Evolutionary conservation across 139 green algal species (phyloP), one percentile per base, ranked within the genome.

Genomic region (Picocystis salinarum): DNA sequence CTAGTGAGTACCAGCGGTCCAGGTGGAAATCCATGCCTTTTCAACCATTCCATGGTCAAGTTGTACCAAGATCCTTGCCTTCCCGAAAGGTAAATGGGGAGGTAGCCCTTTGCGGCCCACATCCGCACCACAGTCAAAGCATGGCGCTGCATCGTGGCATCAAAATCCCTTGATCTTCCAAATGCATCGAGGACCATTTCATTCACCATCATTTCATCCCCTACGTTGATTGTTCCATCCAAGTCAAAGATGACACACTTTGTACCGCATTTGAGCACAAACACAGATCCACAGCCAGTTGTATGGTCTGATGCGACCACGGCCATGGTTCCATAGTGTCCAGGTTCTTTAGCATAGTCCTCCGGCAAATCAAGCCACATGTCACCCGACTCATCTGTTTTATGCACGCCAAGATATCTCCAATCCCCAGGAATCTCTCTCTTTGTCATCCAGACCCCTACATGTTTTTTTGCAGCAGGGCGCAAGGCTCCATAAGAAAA

Each of bases 51-150:
- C 28, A 49, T 18, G 1, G 55, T 63, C 20, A 63, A 40, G 39
- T 63, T 63, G 39, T 58, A 63, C 28, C 48, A 54, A 15, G 48
- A 58, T 5, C 53, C 55, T 34, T 59, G 45, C 5, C 44, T 28
- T 3, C 55, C 55, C 13, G 20, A 46, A 6, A 58, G 34, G 42
- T 59, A 63, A 26, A 57, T 47, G 20, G 40, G 31, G 27, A 60
- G 56, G 49, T 67, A 67, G 34, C 58, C 58, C 39, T 67, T 67
- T 19, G 53, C 52, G 9, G 58, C 58, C 58, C 58, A 67, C 10
- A 45, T 34, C 15, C 58, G 46, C 20, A 48, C 34, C n/a, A 18
- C 31, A 23, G 46, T 34, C 34, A 61, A 28, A 10, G 53, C 52
- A 2, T 33, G 28, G 9, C 25, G 15, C 6, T 52, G 34, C 3